Base-by-base conservation (phyloP, 495 filamentous ascomycete species). In the Chaetomidium leptoderma region DNA sequence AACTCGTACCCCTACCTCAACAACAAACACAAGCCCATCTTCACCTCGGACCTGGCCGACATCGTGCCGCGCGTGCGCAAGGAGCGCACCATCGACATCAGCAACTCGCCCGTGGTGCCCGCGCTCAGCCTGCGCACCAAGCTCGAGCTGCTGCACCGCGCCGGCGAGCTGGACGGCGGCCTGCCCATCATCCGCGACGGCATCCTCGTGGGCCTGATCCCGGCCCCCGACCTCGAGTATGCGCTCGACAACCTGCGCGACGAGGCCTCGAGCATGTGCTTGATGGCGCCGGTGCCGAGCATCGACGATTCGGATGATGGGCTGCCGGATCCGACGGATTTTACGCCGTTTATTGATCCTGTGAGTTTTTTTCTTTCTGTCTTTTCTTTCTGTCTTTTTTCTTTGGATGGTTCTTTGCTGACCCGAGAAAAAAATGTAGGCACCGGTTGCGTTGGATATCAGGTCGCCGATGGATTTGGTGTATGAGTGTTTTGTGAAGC, bases 1-100 rank as follows among this genome's bases (percentile, higher is more conserved):
- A 97, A 98, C 70, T 88, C 90, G 10, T 98, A 97, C 62, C 93
- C 93, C 1, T 95, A 91, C 73, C 82, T 98, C 27, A 90, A 95
- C 73, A 95, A 91, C 73, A 98, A 97, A 66, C 81, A 90, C 50
- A 90, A 92, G 47, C 89, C 91, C 5, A 76, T 92, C 26, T 93
- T 95, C 71, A 95, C 91, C 8, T 83, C 85, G 5, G 84, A 89
- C 39, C 79, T 98, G 4, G 86, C 85, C 16, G 92, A 96, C 53
- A 95, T 98, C 43, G 88, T 90, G 6, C 84, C 88, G 3, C 83
- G 84, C 9, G 73, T 86, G 5, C 86, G 89, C 13, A 76, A 78
- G 42, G 83, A 89, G 63, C 81, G 92, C 35, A 76, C 91, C 50
- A 96, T 98, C 60, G 93, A 98, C 66, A 91, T 97, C 49, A 86